These are phyloP conservation scores for Scalesia atractyloides DNA, from an alignment of 129 eudicot species.

Conservation along the genomic window DNA sequence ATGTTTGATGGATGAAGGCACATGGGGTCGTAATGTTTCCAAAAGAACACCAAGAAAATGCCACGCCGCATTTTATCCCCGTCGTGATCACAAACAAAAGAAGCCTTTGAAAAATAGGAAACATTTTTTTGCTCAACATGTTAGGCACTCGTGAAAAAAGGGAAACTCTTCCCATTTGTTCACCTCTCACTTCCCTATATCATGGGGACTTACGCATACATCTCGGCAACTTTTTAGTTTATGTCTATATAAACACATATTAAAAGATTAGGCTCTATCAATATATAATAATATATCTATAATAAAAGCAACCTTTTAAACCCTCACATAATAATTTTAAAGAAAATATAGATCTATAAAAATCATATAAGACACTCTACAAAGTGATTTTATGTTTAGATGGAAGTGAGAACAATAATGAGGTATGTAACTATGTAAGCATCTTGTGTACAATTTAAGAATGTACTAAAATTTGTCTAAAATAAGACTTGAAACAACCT, in stretches of 20 bases:
- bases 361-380: too few relatives aligned
- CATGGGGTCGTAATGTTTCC: constrained; percentile 35
- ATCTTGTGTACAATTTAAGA: too few relatives aligned
- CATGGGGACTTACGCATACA: constrained; percentile 20
- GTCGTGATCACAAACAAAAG: constrained; percentile 34
- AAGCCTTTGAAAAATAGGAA: constrained; percentile 16
- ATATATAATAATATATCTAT: too few relatives aligned
- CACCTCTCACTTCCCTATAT: constrained; percentile 18
- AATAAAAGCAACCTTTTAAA: too few relatives aligned
- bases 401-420: too few relatives aligned
- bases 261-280: background rate
- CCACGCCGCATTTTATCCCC: constrained; percentile 45
- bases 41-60: constrained; percentile 35
- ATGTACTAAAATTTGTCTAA: too few relatives aligned
- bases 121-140: background rate
- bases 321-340: too few relatives aligned
- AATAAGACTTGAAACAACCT: too few relatives aligned
- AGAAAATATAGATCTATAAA: too few relatives aligned
- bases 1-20: constrained; percentile 24
- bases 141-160: constrained; percentile 18
- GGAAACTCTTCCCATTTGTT: constrained; percentile 19
- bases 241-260: too few relatives aligned
- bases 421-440: too few relatives aligned
- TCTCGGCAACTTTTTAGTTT: background rate
- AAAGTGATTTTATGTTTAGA: too few relatives aligned